Percentiles rank a stretch among this genome's conserved stretches.
These are phyloP conservation scores for Spathaspora passalidarum DNA, from an alignment of 805 yeast genomes.

Conservation along the genomic window DNA sequence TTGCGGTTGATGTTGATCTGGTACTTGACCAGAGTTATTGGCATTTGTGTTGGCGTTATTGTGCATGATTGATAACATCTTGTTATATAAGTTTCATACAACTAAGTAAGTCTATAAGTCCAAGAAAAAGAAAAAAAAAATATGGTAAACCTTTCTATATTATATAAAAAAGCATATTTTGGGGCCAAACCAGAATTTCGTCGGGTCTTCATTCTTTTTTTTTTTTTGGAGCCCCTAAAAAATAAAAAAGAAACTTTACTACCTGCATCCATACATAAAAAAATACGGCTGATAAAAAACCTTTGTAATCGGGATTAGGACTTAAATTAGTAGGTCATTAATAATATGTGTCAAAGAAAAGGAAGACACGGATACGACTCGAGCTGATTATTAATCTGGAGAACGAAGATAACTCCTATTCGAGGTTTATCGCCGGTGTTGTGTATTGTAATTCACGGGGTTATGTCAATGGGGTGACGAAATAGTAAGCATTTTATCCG, in stretches of 20 bases:
- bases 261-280: neutral
- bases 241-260: slow-evolving; percentile 2
- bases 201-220: slow-evolving; percentile 1
- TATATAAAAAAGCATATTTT: neutral
- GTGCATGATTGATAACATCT: neutral
- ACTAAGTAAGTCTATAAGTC: neutral
- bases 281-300: slow-evolving; percentile 2
- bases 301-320: neutral
- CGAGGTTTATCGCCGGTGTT: too few species aligned
- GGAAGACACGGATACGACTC: neutral
- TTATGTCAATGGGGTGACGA: too few species aligned
- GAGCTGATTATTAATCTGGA: neutral
- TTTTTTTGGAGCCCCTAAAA: neutral
- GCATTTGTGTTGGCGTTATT: neutral
- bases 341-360: neutral
- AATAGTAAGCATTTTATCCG: too few species aligned
- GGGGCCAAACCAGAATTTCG: neutral
- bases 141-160: neutral
- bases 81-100: slow-evolving; percentile 1
- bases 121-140: neutral
- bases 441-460: too few species aligned
- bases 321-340: neutral
- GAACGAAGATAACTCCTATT: too few species aligned
- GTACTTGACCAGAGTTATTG: neutral
- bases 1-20: slow-evolving; percentile 1